Evolutionary conservation across 2,329 filamentous ascomycete genomes (phyloP), one percentile per base, ranked within the genome.

Genomic region (Clonostachys sp.): DNA sequence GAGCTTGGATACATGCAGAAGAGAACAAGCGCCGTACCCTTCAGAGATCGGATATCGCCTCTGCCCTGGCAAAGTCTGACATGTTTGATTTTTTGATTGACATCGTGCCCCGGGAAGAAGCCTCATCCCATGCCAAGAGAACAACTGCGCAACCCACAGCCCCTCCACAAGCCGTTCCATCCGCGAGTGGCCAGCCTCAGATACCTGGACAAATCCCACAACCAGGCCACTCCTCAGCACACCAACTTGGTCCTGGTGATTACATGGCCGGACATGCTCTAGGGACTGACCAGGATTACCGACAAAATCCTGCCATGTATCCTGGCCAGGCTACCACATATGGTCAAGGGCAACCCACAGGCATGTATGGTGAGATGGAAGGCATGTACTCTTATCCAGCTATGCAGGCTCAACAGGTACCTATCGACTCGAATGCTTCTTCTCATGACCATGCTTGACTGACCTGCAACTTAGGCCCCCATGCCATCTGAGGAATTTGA

Each of bases 11-110:
- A 54, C 94, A 99, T 60, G 94, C 94, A 14, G 94, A 99, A 64
- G 94, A 99, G 70, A 99, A 99, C 74, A 99, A 99, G 76, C 83
- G 94, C 33, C 85, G 94, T 41, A 99, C 94, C 2, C 75, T 99
- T 39, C 94, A 99, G 69, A 84, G 94, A 45, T 96, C 90, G 48
- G 94, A 99, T 62, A 99, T 99, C 64, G 94, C 94, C 18, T 95
- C 91, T 12, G 94, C 94, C 13, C 77, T 99, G 20, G 88, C 90
- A 50, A 99, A 99, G 71, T 96, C 91, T 18, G 94, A 99, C 72
- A 99, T 99, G 94, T 99, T 99, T 67, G 94, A 99, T 72, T 99
- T 99, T 71, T 77, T 99, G 50, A 99, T 99, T 64, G 94, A 99
- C 63, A 99, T 99, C 52, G 94, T 99, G 6, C 94, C 94, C 5